Conservation (phyloP, 176 grass and related monocot genomes). For the Themeda triandra region DNA sequence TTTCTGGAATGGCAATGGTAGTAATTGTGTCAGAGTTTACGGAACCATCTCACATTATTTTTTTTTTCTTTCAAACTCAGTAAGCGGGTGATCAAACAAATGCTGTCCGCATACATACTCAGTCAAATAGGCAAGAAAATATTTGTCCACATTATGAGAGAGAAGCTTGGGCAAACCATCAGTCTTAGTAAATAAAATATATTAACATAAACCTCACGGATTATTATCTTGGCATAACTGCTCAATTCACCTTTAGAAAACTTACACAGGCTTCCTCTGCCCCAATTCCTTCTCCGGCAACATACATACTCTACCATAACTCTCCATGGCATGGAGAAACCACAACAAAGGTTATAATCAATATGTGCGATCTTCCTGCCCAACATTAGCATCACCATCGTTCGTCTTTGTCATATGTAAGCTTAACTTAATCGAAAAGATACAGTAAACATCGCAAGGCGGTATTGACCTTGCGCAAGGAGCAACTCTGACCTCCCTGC, state of each 20-base stretch:
- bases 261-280: constrained; percentile 26
- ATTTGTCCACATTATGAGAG: too few species aligned
- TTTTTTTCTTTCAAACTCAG: too few species aligned
- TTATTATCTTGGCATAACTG: constrained; percentile 33
- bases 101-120: background rate
- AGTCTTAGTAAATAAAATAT: constrained; percentile 8
- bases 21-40: too few species aligned
- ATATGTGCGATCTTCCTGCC: constrained; percentile 33
- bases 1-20: too few species aligned
- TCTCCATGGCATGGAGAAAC: constrained; percentile 21
- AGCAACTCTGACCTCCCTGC: constrained; percentile 14
- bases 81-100: too few species aligned
- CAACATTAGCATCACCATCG: constrained; percentile 39
- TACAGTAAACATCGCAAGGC: constrained; percentile 39
- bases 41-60: background rate
- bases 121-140: too few species aligned
- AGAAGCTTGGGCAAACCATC: background rate
- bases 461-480: constrained; percentile 33
- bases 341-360: constrained; percentile 28
- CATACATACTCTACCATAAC: constrained; percentile 17
- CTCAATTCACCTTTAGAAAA: constrained; percentile 25
- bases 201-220: constrained; percentile 29
- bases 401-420: constrained; percentile 30
- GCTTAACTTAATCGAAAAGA: constrained; percentile 30
- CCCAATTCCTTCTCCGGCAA: constrained; percentile 25